Evolutionary conservation across 495 filamentous ascomycete species (phyloP).

Genomic region (Sporormia fimetaria): DNA sequence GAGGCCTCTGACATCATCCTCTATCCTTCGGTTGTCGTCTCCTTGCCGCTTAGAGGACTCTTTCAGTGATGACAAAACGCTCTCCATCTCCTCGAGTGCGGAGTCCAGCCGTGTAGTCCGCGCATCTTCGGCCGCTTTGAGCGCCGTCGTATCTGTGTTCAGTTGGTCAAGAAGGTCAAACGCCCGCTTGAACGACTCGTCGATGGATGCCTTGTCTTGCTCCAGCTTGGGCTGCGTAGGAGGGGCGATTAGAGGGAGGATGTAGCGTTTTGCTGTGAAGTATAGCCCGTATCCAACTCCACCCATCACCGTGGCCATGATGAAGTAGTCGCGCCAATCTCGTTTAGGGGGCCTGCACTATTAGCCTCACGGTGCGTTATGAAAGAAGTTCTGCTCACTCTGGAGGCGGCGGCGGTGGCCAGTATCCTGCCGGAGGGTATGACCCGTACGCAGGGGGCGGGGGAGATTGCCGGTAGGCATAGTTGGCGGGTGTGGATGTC

Average conservation of each 20-base stretch:
- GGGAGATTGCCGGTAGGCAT: constrained; percentile 37
- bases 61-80: constrained; percentile 69
- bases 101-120: constrained; percentile 76
- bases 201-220: constrained; percentile 82
- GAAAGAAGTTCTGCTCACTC: constrained; percentile 36
- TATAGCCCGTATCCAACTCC: constrained; percentile 82
- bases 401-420: constrained; percentile 55
- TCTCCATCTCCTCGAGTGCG: constrained; percentile 73
- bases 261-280: constrained; percentile 81
- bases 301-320: constrained; percentile 85
- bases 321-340: constrained; percentile 98
- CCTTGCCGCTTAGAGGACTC: constrained; percentile 64
- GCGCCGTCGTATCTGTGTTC: constrained; percentile 69
- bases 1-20: constrained; percentile 74
- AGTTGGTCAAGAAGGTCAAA: constrained; percentile 89
- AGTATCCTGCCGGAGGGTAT: constrained; percentile 52
- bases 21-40: constrained; percentile 70
- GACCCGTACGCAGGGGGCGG: constrained; percentile 52
- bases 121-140: constrained; percentile 74
- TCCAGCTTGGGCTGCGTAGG: constrained; percentile 88
- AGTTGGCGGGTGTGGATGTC: constrained; percentile 29
- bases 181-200: constrained; percentile 81
- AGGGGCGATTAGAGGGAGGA: constrained; percentile 79
- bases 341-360: constrained; percentile 48
- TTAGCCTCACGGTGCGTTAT: constrained; percentile 15